Evolutionary conservation across 2,329 filamentous ascomycete species (phyloP), one percentile per base, ranked within the genome.

Genomic region (Alternaria triticina): DNA sequence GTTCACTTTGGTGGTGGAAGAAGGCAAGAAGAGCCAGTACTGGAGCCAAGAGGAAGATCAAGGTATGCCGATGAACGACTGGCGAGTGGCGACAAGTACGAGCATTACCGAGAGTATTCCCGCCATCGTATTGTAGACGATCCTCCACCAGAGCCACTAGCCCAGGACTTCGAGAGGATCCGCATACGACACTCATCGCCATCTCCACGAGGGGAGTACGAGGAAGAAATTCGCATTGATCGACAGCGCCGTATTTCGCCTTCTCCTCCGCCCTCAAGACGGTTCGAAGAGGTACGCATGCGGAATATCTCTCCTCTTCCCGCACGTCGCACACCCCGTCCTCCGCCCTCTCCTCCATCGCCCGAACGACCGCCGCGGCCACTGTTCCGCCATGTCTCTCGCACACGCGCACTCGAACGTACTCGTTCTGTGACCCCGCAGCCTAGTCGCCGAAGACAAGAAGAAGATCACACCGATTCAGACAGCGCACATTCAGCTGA

Each of bases 1-100:
- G 77, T 79, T 15, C 75, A 74, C 17, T 79, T 79, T 47, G 66
- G 59, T 27, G 27, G 67, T n/a, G 64, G 71, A 20, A 45, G 59
- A 36, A 54, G 45, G 43, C 54, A 61, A 23, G 59, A 59, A 2
- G 50, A 45, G 43, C 47, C 22, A 20, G 46, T n/a, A 5, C 17
- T 47, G 6, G 62, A 67, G 10, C 20, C 30, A 15, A 40, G 40
- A 52, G 49, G 50, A 12, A 36, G 61, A 20, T 17, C 60, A 36
- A 54, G 61, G n/a, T 45, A 60, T 20, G 22, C 20, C 17, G 56
- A 68, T 11, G 65, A 69, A n/a, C 51, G 28, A n/a, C 47, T 8
- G 15, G n/a, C 49, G 6, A 59, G 57, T 12, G 45, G 46, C 11
- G 61, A 63, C 4, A 67, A 64, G 3, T 65, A 67, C 23, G 52